Conservation (phyloP, 176 grass and related monocot genomes). For the Urochloa ruziziensis region DNA sequence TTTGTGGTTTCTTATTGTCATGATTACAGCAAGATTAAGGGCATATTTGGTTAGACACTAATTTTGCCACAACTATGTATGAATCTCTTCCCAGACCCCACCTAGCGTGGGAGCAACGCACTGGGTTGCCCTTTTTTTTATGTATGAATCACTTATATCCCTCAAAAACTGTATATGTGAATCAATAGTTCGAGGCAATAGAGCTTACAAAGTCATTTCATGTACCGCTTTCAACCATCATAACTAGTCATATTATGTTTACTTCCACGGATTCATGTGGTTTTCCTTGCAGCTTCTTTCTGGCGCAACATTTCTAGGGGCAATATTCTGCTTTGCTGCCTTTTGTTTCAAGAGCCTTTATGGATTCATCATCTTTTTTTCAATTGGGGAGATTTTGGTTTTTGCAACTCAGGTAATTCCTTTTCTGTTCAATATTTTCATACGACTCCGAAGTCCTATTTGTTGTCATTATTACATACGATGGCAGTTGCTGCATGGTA, state of each 20-base stretch:
- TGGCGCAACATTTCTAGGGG: slow-evolving; percentile 83
- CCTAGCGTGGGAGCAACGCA: too few species aligned
- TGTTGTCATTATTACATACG: not conserved
- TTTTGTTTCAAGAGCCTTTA: slow-evolving; percentile 99
- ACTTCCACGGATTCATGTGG: not conserved
- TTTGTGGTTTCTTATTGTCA: not conserved
- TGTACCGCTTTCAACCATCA: slow-evolving; percentile 8
- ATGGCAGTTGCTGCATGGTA: not conserved
- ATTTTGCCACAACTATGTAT: not conserved
- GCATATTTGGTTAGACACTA: too few species aligned
- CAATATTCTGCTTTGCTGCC: slow-evolving; percentile 91
- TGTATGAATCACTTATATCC: too few species aligned
- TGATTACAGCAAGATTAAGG: not conserved
- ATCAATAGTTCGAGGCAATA: not conserved
- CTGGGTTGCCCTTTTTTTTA: too few species aligned
- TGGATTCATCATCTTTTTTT: slow-evolving; percentile 87
- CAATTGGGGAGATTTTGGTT: slow-evolving; percentile 80
- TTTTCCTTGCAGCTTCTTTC: slow-evolving; percentile 77
- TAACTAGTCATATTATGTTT: not conserved
- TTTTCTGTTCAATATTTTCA: slow-evolving; percentile 1
- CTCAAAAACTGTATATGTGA: not conserved
- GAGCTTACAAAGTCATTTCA: not conserved
- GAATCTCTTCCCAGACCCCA: too few species aligned
- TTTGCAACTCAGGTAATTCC: slow-evolving; percentile 91
- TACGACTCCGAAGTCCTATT: not conserved